phyloP scores from a whole-genome alignment of 2,329 filamentous ascomycete genomes.

The Paecilomyces dactylethromorphus region DNA sequence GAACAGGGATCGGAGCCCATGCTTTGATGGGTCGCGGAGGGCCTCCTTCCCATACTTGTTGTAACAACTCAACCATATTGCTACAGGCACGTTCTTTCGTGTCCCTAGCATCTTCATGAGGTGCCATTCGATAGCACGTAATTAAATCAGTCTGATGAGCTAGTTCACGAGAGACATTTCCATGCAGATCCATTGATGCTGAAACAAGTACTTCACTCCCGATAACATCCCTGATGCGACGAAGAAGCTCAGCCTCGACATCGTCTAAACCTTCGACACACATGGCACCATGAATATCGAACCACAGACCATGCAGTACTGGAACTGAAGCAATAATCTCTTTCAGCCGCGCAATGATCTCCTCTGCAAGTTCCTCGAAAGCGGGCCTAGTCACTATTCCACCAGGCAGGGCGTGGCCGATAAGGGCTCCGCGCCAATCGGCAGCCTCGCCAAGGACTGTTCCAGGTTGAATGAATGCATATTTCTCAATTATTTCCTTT shows the following conservation, averaged over 20 bases:
- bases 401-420: conserved; percentile 47
- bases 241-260: conserved; percentile 42
- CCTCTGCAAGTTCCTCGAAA: conserved; percentile 40
- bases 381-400: conserved; percentile 42
- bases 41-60: conserved; percentile 1
- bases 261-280: conserved; percentile 46
- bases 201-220: conserved; percentile 44
- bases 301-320: conserved; percentile 46
- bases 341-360: conserved; percentile 35
- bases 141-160: conserved; percentile 47
- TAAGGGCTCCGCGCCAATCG: conserved; percentile 46
- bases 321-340: conserved; percentile 24
- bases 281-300: conserved; percentile 53
- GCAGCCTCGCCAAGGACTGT: conserved; percentile 37
- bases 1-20: conserved; percentile 47
- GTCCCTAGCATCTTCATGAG: conserved; percentile 45
- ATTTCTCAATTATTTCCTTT: conserved; percentile 37
- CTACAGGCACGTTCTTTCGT: conserved; percentile 47
- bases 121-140: conserved; percentile 49
- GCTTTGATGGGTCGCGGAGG: conserved; percentile 42
- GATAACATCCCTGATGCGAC: conserved; percentile 39
- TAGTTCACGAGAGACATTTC: conserved; percentile 46
- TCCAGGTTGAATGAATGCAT: conserved; percentile 40
- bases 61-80: conserved; percentile 41
- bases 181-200: conserved; percentile 52